These are phyloP conservation scores for Carex scoparia DNA, from an alignment of 176 grass and related monocot species.

Conservation along the genomic window DNA sequence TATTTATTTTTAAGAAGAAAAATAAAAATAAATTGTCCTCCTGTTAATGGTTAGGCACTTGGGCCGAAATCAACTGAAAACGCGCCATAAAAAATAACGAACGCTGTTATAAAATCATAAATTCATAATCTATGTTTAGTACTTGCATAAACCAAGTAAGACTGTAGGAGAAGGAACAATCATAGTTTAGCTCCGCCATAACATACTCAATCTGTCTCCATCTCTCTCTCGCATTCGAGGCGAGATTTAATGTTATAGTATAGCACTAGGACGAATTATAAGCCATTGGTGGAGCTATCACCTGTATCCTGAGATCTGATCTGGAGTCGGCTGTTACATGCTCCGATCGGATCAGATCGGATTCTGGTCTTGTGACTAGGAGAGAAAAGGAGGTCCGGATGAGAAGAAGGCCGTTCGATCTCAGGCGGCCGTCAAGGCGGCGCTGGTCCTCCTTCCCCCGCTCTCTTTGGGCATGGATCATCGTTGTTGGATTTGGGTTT, in stretches of 20 bases:
- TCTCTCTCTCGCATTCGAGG: background rate
- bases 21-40: background rate
- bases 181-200: background rate
- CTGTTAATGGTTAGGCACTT: background rate
- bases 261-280: background rate
- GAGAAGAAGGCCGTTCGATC: conserved; percentile 44
- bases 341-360: conserved; percentile 15
- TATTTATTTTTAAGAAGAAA: conserved; percentile 1
- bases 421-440: conserved; percentile 51
- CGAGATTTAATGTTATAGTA: background rate
- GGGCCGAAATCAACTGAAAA: conserved; percentile 1
- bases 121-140: background rate
- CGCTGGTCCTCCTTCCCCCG: conserved; percentile 58
- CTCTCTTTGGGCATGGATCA: conserved; percentile 45
- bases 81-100: background rate
- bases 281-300: background rate
- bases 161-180: background rate
- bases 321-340: background rate
- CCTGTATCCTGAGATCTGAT: background rate
- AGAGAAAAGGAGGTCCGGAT: conserved; percentile 14
- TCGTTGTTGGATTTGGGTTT: conserved; percentile 37
- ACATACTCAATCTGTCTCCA: background rate
- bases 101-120: background rate
- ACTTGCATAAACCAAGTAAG: conserved; percentile 10
- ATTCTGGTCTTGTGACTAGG: background rate